Base-by-base conservation (phyloP, 108 stramenopile genomes). In the Discostella stelligeroides region DNA sequence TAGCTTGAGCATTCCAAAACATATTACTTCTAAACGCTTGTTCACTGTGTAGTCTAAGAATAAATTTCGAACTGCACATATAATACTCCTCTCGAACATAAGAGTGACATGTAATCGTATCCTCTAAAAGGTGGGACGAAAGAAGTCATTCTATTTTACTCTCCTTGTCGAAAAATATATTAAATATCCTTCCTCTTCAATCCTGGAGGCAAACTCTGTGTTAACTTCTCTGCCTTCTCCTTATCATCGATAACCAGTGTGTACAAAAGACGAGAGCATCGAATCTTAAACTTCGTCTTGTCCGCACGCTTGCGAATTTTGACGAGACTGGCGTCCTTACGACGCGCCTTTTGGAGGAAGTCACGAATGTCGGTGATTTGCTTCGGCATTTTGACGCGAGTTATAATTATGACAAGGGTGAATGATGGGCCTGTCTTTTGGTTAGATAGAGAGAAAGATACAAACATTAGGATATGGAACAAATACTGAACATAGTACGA, bases 161-260 rank as follows among this genome's bases (percentile, higher is more conserved):
- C 50, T 47, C 46, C 8, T 2, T 3, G 10, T 18, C 4, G 15
- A 18, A 8, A 47, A 9, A 47, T 2, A 47, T 48, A 34, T 95
- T 92, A 91, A 76, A 98, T 92, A 68, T 87, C 92, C 79, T 95
- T 92, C 65, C 94, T 84, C 69, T 87, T 59, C 55, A 99, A 80
- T 48, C 97, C 97, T 18, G 97, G 97, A 40, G 98, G 98, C 70
- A 99, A 85, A 73, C 94, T 92, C 85, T 98, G 96, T 21, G 95
- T 95, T 81, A 99, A 89, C 86, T 99, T 99, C 51, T 98, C 97
- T 8, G 98, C 98, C 94, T 99, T 97, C 83, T 97, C 98, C 40
- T 84, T 70, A 82, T 99, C 97, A 1, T 86, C 84, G 21, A 99
- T 97, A 29, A 90, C 88, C 43, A 99, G 83, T 29, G 98, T 99